Percentiles rank a stretch among this genome's conserved stretches.
Conservation (phyloP, 257 asterid species). For the Cinchona pubescens region DNA sequence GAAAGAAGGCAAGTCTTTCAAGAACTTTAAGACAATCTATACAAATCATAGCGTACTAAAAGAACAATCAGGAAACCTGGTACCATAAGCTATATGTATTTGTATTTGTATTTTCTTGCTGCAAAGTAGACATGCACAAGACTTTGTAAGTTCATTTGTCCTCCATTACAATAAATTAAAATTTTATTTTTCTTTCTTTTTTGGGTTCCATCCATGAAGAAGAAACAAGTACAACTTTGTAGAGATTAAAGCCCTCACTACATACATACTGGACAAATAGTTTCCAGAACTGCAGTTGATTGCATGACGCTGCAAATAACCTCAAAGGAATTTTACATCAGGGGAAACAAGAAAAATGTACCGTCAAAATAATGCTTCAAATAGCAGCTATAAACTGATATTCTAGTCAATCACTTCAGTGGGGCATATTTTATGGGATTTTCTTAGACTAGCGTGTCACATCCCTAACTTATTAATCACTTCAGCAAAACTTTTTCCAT, state of each 20-base stretch:
- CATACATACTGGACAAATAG: background rate
- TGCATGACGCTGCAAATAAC: background rate
- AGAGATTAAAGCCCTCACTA: background rate
- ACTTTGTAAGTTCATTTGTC: background rate
- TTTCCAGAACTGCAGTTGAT: background rate
- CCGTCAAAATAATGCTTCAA: background rate
- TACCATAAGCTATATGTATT: too few species aligned
- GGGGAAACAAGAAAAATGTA: background rate
- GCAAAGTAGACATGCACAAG: background rate
- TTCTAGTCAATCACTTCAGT: background rate
- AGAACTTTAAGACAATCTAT: background rate
- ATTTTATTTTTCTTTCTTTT: too few species aligned
- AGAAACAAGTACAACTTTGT: background rate
- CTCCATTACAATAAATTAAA: background rate
- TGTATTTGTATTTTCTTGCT: background rate
- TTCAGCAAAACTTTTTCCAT: too few species aligned
- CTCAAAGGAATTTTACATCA: background rate
- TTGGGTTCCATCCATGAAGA: background rate
- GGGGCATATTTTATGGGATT: too few species aligned
- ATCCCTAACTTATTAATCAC: background rate
- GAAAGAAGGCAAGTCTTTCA: background rate
- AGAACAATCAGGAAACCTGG: background rate
- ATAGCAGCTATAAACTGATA: background rate
- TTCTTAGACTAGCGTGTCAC: background rate
- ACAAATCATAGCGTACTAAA: too few species aligned